Evolutionary conservation across 441 rosid species (phyloP).

Genomic region (Biscutella auriculata): DNA sequence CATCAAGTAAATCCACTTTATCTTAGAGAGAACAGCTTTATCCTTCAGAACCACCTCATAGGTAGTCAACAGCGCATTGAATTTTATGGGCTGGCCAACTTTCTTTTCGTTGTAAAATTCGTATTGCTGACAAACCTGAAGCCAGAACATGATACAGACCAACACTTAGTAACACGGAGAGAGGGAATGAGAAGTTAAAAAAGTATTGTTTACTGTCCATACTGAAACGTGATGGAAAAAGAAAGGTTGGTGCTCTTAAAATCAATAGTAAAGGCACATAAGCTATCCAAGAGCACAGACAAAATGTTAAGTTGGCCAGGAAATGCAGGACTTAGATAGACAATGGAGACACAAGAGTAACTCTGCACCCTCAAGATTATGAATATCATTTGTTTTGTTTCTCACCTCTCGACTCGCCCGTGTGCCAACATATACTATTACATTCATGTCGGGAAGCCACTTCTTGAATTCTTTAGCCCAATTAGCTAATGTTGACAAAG

Average conservation of each 20-base stretch:
- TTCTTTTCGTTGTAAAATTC: conserved; percentile 87
- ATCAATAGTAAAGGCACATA: neutral
- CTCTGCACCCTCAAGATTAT: neutral
- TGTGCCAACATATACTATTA: conserved; percentile 93
- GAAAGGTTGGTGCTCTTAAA: neutral
- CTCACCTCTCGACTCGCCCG: conserved; percentile 98
- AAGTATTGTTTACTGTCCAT: neutral
- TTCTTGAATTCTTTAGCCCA: conserved; percentile 99
- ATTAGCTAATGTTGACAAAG: conserved; percentile 90
- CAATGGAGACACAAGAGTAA: conserved; percentile 7
- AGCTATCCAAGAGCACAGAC: neutral
- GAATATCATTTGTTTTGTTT: neutral
- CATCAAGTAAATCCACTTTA: conserved; percentile 96
- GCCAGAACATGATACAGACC: conserved; percentile 11
- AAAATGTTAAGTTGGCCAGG: neutral
- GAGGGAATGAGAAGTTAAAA: neutral
- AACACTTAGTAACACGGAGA: neutral
- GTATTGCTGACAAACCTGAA: conserved; percentile 93
- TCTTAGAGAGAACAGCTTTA: conserved; percentile 85
- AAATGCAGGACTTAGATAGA: neutral
- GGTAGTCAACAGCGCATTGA: conserved; percentile 82
- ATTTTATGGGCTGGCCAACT: conserved; percentile 78
- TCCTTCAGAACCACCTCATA: conserved; percentile 98
- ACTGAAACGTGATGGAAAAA: neutral
- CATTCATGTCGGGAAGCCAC: conserved; percentile 94